Evolutionary conservation across 2,329 filamentous ascomycete genomes (phyloP), one percentile per base, ranked within the genome.

Genomic region (Fusarium sp.): DNA sequence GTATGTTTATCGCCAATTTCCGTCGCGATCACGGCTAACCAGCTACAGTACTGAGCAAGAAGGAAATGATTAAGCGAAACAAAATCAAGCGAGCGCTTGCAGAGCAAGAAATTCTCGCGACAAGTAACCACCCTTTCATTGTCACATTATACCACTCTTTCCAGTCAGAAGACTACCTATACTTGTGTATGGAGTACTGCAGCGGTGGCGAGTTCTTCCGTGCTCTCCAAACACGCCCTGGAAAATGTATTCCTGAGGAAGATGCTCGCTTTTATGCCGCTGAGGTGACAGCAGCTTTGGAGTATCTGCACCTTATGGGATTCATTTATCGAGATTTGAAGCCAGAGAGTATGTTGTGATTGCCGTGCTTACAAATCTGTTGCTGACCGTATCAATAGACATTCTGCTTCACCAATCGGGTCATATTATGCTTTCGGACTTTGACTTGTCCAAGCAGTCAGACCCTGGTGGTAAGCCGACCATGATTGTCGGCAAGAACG

Each of bases 41-140:
- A 43, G 52, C 52, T 54, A 17, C 77, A 98, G 96, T 99, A 7
- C 80, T 99, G 80, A 98, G 94, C 87, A 99, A 99, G 83, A 98
- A 98, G 85, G 96, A 99, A 81, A 99, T 99, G 96, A 99, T 99
- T 82, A 99, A 99, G 85, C 92, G 96, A 61, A 99, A 99, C 86
- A 99, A 99, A 87, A 99, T 99, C 84, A 99, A 99, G 87, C 90
- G 96, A 77, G 96, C 96, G 15, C 86, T 99, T 73, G 96, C 96
- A 38, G 96, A 99, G 82, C 96, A 98, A 79, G 96, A 99, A 80
- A 99, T 99, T 70, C 85, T 99, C 55, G 96, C 96, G 10, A 99
- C 96, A 42, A 98, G 95, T 85, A 99, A 99, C 75, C 96, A 99
- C 76, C 96, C 96, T 0, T 99, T 99, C 80, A 99, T 99, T 77